Base-by-base conservation (phyloP, 2,329 filamentous ascomycete species). In the Claviceps digitariae region DNA sequence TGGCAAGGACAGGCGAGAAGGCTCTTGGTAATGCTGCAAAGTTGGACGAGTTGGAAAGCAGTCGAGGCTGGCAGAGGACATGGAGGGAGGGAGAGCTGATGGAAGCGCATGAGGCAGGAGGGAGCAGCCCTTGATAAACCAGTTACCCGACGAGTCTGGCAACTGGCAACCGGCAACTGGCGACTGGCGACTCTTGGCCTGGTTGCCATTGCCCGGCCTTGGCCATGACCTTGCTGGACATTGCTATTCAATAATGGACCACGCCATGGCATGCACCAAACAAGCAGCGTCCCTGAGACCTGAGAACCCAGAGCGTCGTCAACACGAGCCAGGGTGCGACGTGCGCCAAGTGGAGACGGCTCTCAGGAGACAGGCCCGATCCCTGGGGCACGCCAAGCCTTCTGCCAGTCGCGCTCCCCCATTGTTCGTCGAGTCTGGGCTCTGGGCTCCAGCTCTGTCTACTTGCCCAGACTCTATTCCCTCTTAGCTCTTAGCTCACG, bases 251-350 rank as follows among this genome's bases (percentile, higher is more conserved):
- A n/a, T n/a, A n/a, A n/a, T 38, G 34, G 15, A 38, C 34, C 34
- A 38, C 34, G 34, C 34, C 34, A 38, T 38, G 23, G 43, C 43
- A 44, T 44, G 43, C 21, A 44, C 23, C 44, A 17, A 17, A 46
- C 44, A 46, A 25, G 43, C 43, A 25, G 25, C 41, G 43, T 44
- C 41, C 41, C 41, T 44, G 41, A 38, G 34, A 38, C 34, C 41
- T 20, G 40, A 9, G 21, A 15, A 15, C 47, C 20, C 31, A 25
- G 47, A 48, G 48, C 47, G 20, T 50, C 31, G 52, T 50, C 41
- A 45, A 50, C 48, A 54, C 52, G 47, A 54, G 52, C 52, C 40
- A 48, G 40, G 52, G 52, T 51, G 38, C 41, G 41, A 48, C 48
- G 13, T 34, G 48, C 29, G 20, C 43, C 17, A 23, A n/a, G 52